Conservation (phyloP, 257 asterid species). For the Fraxinus quadrangulata region DNA sequence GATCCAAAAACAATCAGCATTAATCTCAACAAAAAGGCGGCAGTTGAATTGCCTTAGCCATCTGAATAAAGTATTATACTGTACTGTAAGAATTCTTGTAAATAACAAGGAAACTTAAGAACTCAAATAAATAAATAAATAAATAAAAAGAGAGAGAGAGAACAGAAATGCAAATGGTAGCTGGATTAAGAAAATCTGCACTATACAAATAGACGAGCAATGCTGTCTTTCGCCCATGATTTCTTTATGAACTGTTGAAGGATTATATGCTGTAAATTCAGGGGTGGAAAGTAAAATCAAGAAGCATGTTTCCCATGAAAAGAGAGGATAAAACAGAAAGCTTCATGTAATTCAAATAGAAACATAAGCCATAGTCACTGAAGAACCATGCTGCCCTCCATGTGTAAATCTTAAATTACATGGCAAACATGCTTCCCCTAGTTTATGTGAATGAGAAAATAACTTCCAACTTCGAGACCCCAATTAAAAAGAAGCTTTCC, state of each 20-base stretch:
- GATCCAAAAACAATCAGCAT: neutral
- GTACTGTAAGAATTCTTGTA: neutral
- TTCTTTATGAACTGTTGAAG: neutral
- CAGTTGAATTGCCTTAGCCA: neutral
- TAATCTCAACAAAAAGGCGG: neutral
- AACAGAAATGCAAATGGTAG: neutral
- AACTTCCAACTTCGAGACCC: no score
- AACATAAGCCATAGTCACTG: neutral
- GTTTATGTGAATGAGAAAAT: no score
- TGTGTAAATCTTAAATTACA: neutral
- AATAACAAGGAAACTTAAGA: neutral
- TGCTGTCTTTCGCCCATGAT: neutral
- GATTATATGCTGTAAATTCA: neutral
- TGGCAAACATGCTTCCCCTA: no score
- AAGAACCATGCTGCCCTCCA: slow-evolving; percentile 12
- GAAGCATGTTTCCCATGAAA: neutral
- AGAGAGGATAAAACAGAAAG: neutral
- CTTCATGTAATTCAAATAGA: neutral
- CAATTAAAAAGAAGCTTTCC: neutral
- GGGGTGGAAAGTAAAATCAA: neutral
- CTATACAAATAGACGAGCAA: neutral
- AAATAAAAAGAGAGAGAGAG: no score
- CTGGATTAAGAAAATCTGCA: no score
- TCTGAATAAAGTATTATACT: neutral
- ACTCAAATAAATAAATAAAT: no score